Evolutionary conservation across 495 filamentous ascomycete species (phyloP).

Genomic region (Neurospora sp.): DNA sequence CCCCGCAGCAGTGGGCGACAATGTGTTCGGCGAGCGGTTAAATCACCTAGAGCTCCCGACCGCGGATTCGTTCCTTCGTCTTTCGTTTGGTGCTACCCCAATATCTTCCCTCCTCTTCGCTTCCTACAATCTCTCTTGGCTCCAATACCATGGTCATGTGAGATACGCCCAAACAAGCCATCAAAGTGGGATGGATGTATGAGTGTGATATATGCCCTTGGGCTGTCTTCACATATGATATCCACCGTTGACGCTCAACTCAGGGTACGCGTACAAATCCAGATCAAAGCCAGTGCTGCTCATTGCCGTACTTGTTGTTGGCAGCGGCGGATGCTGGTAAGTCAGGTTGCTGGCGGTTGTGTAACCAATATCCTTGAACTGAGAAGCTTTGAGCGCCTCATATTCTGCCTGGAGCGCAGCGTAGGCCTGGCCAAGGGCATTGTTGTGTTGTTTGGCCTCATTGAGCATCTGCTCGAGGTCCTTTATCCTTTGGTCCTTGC

Average conservation of each 20-base stretch:
- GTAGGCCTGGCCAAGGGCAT: slow-evolving; percentile 33
- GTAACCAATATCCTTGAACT: slow-evolving; percentile 17
- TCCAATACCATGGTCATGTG: background rate
- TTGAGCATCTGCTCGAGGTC: slow-evolving; percentile 70
- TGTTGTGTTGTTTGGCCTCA: slow-evolving; percentile 37
- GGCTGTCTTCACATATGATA: background rate
- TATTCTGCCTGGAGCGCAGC: slow-evolving; percentile 31
- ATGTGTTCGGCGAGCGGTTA: background rate
- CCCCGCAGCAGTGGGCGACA: background rate
- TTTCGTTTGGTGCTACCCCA: background rate
- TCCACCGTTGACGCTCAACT: slow-evolving; percentile 8
- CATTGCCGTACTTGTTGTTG: slow-evolving; percentile 4
- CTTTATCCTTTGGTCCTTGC: slow-evolving; percentile 73
- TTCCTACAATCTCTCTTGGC: background rate
- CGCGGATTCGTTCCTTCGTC: background rate
- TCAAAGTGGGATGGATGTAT: background rate
- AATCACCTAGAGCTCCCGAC: background rate
- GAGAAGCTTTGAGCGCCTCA: slow-evolving; percentile 25
- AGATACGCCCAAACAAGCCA: background rate
- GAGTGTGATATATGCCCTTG: background rate
- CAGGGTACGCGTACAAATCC: slow-evolving; percentile 21
- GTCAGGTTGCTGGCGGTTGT: slow-evolving; percentile 6
- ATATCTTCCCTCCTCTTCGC: background rate
- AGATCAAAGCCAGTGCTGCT: slow-evolving; percentile 17
- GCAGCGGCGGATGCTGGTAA: slow-evolving; percentile 8